Base-by-base conservation (phyloP, 805 yeast species). In the Sugiyamaella chiloensis region DNA sequence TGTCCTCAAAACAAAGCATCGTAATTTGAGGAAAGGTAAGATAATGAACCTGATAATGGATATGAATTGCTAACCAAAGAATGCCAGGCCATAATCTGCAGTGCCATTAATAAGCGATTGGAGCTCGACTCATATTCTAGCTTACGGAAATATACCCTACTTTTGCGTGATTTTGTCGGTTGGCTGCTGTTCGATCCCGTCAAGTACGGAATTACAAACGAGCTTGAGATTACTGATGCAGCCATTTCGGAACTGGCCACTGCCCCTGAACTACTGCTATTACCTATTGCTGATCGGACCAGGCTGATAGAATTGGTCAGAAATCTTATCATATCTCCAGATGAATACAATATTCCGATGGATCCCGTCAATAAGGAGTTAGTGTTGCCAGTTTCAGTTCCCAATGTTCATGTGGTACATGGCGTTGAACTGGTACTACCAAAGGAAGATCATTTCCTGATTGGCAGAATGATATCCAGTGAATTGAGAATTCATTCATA, bases 381-480 rank as follows among this genome's bases (percentile, higher is more conserved):
- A 31, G 52, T 56, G 24, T 80, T 86, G 42, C 69, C 74, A 2
- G 91, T 85, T 4, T 75, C 83, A 0, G 68, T 84, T 17, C 91
- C 93, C 0, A 63, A 70, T 2, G 73, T 81, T 6, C 76, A 80
- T 52, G 72, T 79, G 16, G 72, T 85, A 17, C 89, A 84, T 55
- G 71, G 76, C 6, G 75, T 81, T 5, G 80, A 79, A 39, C 51
- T 74, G n/a, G 57, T 56, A 1, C 42, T 64, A 4, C 59, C 60
- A 62, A 64, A 26, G 9, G 64, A 68, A 26, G 53, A 67, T 7
- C 79, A 75, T 42, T 79, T 73, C 52, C 60, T 74, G 7, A 80
- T 85, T 1, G 93, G 93, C 2, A 81, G 79, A 42, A 80, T 85
- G 1, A 75, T 87, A n/a, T 51, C 61, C 0, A 70, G 74, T 2